Percentiles rank a stretch among this genome's conserved stretches.
Conservation (phyloP, 2,329 filamentous ascomycete genomes). For the Ramularia endophylla region DNA sequence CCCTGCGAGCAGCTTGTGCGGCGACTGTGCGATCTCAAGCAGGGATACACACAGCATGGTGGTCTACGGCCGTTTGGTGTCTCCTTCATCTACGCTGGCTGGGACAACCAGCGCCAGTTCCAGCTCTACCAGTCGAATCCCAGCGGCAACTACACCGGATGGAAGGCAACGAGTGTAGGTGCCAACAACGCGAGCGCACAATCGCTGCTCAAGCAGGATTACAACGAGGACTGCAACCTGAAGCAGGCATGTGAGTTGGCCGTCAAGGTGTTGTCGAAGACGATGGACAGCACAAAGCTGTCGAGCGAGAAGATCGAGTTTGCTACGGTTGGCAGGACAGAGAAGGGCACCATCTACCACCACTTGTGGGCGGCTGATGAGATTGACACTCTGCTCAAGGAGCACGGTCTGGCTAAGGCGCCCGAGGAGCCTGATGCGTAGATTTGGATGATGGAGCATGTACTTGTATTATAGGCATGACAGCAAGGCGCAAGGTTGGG, state of each 20-base stretch:
- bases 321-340: constrained; percentile 92
- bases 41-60: constrained; percentile 98
- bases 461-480: constrained; percentile 1
- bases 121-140: constrained; percentile 99
- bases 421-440: constrained; percentile 49
- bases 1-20: constrained; percentile 98
- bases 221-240: constrained; percentile 95
- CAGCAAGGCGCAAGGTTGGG: constrained; percentile 3
- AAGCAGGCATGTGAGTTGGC: constrained; percentile 96
- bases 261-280: constrained; percentile 99
- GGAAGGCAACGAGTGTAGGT: constrained; percentile 97
- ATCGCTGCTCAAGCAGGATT: constrained; percentile 96
- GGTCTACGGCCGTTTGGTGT: constrained; percentile 97
- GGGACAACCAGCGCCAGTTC: constrained; percentile 93
- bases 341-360: constrained; percentile 95
- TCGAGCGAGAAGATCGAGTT: constrained; percentile 99
- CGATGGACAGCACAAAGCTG: constrained; percentile 98
- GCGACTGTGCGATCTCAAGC: constrained; percentile 93
- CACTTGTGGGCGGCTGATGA: constrained; percentile 95
- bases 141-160: constrained; percentile 96
- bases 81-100: constrained; percentile 98
- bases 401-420: constrained; percentile 89
- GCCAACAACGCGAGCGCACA: constrained; percentile 98
- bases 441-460: constrained; percentile 1
- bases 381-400: constrained; percentile 87